Base-by-base conservation (phyloP, 768 basidiomycete genomes). In the Chalciporus chontae region DNA sequence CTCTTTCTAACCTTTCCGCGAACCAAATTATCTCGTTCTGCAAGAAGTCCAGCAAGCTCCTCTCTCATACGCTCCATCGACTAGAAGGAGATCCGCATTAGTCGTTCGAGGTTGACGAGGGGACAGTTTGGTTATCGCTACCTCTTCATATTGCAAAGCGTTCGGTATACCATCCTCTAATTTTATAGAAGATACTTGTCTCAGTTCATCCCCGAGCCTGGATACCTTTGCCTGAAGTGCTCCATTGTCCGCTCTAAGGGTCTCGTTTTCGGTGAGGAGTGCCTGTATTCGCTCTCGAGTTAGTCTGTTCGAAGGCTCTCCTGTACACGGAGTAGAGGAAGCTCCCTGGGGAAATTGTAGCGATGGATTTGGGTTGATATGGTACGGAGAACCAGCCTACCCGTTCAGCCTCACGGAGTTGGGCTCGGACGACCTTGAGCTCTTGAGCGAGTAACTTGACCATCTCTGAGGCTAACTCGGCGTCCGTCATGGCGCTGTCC, bases 381-480 rank as follows among this genome's bases (percentile, higher is more conserved):
- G 29, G 23, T 14, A 31, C 19, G 5, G 13, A 7, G 23, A 44
- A 29, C 17, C 0, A 4, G 31, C 52, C 23, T 38, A 61, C 67
- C 55, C n/a, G 51, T 47, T 59, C 47, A 43, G 54, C 48, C 15
- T 66, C 61, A 11, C 42, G 54, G 42, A 67, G 60, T 29, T 60
- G 55, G 31, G 50, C 50, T 40, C 63, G 53, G 24, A 51, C 53
- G 2, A 24, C 17, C 36, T 62, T 69, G 46, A 67, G 58, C 39
- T 67, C 53, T 31, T 65, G 55, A 4, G 13, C 60, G 18, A 67
- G 34, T 8, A 69, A 9, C 39, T 59, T 65, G 38, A 66, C 51
- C 60, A 57, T 39, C 9, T 66, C 66, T 13, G 46, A 10, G 29
- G 67, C 39, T 4, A 61, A 19, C 49, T 67, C 67, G 51, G 59